Evolutionary conservation across 345 rosid species (phyloP), one percentile per base, ranked within the genome.

Genomic region (Streptanthus diversifolius): DNA sequence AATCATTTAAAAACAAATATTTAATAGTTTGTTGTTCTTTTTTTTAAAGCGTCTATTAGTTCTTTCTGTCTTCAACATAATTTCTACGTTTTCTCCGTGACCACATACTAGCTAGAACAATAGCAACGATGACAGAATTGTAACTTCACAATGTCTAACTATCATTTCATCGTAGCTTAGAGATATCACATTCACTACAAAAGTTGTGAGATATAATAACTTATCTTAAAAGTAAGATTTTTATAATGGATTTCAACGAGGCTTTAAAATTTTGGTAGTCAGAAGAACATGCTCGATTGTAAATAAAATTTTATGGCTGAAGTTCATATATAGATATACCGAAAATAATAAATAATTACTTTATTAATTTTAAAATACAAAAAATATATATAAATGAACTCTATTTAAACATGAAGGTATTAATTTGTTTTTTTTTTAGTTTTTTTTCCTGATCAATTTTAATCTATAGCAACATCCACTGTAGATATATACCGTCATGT

Each of bases 21-120:
- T 37, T 14, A 53, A 43, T 11, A 17, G 18, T 63, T 41, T 52
- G 7, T 11, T 36, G 13, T 41, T 12, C 6, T 30, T 21, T 63
- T 72, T 45, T 25, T 7, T 13, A 27, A 29, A 51, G 9, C 1
- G 24, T 9, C 32, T 8, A 17, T 27, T 51, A 19, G 13, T 32
- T 53, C 53, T 53, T 15, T 11, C 1, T 63, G 54, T 62, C 37
- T 13, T 25, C 51, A 33, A 12, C 58, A 44, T 17, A 44, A 35
- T 41, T 65, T 48, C 14, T 63, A 61, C 67, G 48, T 45, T 58
- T 70, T 22, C 54, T 44, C 45, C 22, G 39, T 27, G 40, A 25
- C 40, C 4, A 36, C 11, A 49, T 53, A 27, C 35, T 52, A 52
- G 21, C 55, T 22, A 14, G 2, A 9, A 52, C 10, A 52, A 15